Base-by-base conservation (phyloP, 2,329 filamentous ascomycete genomes). In the Pyrenophora seminiperda region DNA sequence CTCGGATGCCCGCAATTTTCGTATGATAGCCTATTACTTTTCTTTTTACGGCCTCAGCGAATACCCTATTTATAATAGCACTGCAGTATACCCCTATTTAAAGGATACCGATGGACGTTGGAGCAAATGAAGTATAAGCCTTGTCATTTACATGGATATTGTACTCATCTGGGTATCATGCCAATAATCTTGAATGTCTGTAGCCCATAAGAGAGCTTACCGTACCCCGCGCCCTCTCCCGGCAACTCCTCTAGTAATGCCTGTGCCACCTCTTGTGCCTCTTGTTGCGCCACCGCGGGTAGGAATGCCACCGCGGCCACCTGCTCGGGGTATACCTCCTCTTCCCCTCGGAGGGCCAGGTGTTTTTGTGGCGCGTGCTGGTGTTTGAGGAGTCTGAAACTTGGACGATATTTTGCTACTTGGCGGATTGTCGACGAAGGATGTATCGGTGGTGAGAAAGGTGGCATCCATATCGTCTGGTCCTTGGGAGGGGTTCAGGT, bases 401-500 rank as follows among this genome's bases (percentile, higher is more conserved):
- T 73, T 79, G 50, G 67, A 72, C 4, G 72, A 70, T 2, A 73
- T 68, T 63, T 81, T 83, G 22, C 76, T 78, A 30, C 80, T 81
- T 4, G 82, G 81, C 6, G 91, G 92, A 63, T 96, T 90, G 27
- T 96, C 91, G 47, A 96, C 85, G 67, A 96, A 97, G 1, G 90
- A 90, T 5, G 88, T 95, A 68, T 96, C 91, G 9, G 90, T 96
- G 18, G 92, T 96, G 86, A 97, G 83, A 66, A 96, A 96, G 0
- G 92, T 96, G 42, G 88, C 89, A 62, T 97, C 92, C 13, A 76
- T 76, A 60, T 86, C 84, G 6, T 70, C 68, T 4, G 56, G 58
- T 7, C 59, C 63, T 37, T 63, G 62, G 1, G 65, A 67, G 30
- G 49, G 43, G 31, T 61, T 63, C 6, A 67, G 40, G 9, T 56